These are phyloP conservation scores for Pisolithus albus DNA, from an alignment of 768 basidiomycete genomes.

Conservation along the genomic window DNA sequence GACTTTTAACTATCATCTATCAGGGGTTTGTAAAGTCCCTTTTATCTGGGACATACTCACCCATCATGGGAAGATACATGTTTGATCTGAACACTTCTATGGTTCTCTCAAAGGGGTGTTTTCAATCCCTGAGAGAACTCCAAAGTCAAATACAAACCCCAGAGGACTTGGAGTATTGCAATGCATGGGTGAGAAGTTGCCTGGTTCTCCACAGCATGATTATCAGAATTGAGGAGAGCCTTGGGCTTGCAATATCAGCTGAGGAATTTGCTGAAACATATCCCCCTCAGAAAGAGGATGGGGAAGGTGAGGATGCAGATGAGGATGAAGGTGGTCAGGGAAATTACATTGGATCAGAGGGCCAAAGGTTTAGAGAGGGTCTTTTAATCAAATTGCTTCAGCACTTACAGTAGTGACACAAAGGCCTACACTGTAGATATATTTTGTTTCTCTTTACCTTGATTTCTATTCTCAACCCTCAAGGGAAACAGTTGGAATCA, in stretches of 20 bases:
- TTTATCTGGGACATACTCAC: background rate
- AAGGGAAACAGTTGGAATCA: too few species aligned
- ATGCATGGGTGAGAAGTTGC: conserved; percentile 1
- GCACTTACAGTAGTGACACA: too few species aligned
- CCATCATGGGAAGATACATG: background rate
- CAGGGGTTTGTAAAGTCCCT: conserved; percentile 1
- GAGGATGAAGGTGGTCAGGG: too few species aligned
- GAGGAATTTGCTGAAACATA: too few species aligned
- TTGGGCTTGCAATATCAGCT: background rate
- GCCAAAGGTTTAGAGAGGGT: too few species aligned
- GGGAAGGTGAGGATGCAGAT: too few species aligned
- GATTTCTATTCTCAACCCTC: too few species aligned
- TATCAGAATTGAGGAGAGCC: conserved; percentile 7
- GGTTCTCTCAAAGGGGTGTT: conserved; percentile 6
- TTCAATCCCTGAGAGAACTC: conserved; percentile 9
- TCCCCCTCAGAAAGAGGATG: too few species aligned
- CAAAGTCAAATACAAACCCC: conserved; percentile 5
- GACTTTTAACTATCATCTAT: conserved; percentile 15
- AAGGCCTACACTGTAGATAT: too few species aligned
- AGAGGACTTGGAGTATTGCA: conserved; percentile 1
- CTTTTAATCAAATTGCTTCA: too few species aligned
- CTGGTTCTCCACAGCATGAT: conserved; percentile 15
- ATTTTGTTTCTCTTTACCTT: too few species aligned
- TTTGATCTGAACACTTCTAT: conserved; percentile 8
- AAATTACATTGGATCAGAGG: too few species aligned